phyloP scores from a whole-genome alignment of 2,329 filamentous ascomycete genomes.

The Nakataea oryzae region DNA sequence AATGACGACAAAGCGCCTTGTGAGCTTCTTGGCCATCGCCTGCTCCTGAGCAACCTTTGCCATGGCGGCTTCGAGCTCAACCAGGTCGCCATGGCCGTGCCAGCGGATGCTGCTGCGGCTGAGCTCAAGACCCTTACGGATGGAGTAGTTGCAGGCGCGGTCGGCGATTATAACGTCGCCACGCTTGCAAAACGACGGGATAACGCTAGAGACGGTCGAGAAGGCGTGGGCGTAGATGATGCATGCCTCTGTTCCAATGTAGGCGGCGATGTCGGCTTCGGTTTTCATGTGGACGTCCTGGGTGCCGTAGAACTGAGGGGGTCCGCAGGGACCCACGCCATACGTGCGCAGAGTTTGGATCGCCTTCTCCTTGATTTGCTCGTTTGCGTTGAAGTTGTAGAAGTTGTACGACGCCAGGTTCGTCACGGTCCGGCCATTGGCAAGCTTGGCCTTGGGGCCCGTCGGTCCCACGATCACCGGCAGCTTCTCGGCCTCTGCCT shows the following conservation, averaged over 20 bases:
- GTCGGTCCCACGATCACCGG: constrained; percentile 84
- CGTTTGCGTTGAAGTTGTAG: constrained; percentile 93
- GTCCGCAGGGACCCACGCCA: constrained; percentile 91
- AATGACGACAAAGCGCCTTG: constrained; percentile 88
- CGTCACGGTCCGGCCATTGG: constrained; percentile 79
- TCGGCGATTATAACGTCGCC: constrained; percentile 97
- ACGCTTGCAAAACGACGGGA: constrained; percentile 92
- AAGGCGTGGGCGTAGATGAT: constrained; percentile 97
- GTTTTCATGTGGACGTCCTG: constrained; percentile 98
- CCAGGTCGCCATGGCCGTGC: constrained; percentile 95
- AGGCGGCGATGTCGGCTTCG: constrained; percentile 84
- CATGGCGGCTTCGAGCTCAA: constrained; percentile 79
- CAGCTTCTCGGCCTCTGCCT: constrained; percentile 71
- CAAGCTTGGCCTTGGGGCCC: constrained; percentile 80
- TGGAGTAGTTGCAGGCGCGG: constrained; percentile 83
- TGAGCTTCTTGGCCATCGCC: constrained; percentile 72
- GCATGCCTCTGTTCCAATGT: constrained; percentile 76
- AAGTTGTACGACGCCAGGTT: constrained; percentile 96
- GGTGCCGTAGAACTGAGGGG: constrained; percentile 95
- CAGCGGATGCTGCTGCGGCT: constrained; percentile 83
- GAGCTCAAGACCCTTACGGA: constrained; percentile 89
- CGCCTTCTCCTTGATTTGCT: constrained; percentile 87
- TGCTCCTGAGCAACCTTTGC: constrained; percentile 82
- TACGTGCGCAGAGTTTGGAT: constrained; percentile 91
- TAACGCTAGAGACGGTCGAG: constrained; percentile 92